phyloP scores from a whole-genome alignment of 2,329 filamentous ascomycete species.

The Aphanocladium album region DNA sequence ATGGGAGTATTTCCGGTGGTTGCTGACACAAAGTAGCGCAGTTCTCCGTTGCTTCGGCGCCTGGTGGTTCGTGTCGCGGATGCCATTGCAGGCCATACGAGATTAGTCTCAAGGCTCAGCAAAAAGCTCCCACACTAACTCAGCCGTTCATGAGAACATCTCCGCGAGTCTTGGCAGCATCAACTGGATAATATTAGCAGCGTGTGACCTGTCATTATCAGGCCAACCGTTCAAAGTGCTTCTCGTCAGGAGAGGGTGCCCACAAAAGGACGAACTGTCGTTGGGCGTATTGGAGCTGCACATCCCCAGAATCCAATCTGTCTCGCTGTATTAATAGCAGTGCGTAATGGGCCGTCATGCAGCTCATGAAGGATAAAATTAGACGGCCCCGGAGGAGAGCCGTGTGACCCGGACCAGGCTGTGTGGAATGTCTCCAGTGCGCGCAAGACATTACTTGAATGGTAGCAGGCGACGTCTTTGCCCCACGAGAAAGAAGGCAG shows the following conservation, averaged over 20 bases:
- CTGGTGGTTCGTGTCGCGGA: background rate
- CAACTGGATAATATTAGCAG: background rate
- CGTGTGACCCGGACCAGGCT: background rate
- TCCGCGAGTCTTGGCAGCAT: conserved; percentile 6
- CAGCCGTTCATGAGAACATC: background rate
- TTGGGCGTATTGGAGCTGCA: background rate
- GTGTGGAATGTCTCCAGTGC: background rate
- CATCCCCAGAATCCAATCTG: background rate
- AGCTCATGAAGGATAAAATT: background rate
- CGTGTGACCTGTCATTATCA: conserved; percentile 10
- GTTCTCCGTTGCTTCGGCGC: background rate
- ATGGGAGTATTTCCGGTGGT: background rate
- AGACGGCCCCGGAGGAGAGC: background rate
- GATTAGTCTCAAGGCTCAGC: background rate
- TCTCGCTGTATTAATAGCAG: conserved; percentile 5
- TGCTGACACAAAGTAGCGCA: background rate
- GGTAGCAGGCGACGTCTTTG: background rate
- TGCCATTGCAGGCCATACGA: background rate
- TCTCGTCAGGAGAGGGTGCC: background rate
- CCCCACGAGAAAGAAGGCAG: background rate
- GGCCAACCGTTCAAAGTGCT: background rate
- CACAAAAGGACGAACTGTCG: conserved; percentile 1
- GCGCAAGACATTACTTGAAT: conserved; percentile 1
- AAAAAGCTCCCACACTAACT: background rate
- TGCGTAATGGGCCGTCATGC: background rate